Evolutionary conservation across 192 early-diverging fungal genomes (phyloP), one percentile per base, ranked within the genome.

Genomic region (Backusella tarrabulga): DNA sequence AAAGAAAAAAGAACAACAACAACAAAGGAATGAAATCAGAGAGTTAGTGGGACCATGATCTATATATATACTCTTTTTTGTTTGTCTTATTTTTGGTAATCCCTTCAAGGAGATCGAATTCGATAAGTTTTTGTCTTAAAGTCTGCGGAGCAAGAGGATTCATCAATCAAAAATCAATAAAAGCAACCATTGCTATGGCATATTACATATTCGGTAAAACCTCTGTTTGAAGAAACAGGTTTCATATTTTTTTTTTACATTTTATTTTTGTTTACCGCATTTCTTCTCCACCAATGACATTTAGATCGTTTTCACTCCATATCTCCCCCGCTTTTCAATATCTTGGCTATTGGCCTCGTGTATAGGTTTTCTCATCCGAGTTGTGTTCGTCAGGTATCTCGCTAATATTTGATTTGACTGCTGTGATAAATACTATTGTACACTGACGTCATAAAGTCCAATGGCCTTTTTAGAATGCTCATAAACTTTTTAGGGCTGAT

Each of bases 91-190:
- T 63, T 63, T 63, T 63, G 56, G 26, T 4, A 63, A 63, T 26
- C 29, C 21, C 12, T 63, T 63, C 19, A 63, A 63, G 12, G 56
- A 14, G 56, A 63, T 63, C 12, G 56, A 63, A 63, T 63, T 63
- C 56, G 56, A 63, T 63, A 29, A 63, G 56, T 63, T 63, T 63
- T 63, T 63, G 56, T 63, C 56, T 63, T 63, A 63, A 63, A 63
- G 26, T 29, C 14, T 63, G 21, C 56, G 56, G 56, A 63, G 23
- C 56, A 63, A 50, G 56, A 26, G 11, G 23, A 60, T 60, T 1
- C 21, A 60, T 60, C 54, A 60, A 60, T 60, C 54, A 26, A 60
- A 60, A 60, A 60, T 60, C 21, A 60, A 60, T 26, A 60, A 60
- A 60, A 60, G 6, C 54, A 60, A 3, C 23, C 56, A 63, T 26